Conservation (phyloP, 2,329 filamentous ascomycete species). For the Talaromyces sp. region DNA sequence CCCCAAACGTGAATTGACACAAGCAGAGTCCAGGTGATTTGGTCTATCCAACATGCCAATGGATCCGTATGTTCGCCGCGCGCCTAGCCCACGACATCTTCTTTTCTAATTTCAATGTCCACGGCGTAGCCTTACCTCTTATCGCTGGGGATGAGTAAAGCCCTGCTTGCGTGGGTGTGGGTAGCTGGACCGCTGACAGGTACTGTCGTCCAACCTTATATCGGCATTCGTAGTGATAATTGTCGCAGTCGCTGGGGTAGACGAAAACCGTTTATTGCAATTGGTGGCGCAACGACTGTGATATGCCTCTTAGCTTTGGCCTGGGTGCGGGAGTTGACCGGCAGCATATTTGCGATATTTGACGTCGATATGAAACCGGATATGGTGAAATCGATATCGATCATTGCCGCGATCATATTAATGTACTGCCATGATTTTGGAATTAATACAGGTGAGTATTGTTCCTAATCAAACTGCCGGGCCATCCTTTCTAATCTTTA, state of each 20-base stretch:
- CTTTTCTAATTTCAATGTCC: slow-evolving; percentile 3
- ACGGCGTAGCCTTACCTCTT: slow-evolving; percentile 60
- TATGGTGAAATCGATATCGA: slow-evolving; percentile 60
- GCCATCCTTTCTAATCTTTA: slow-evolving; percentile 41
- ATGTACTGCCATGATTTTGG: slow-evolving; percentile 90
- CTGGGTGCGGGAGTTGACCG: slow-evolving; percentile 69
- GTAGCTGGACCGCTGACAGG: slow-evolving; percentile 78
- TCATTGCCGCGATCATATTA: slow-evolving; percentile 74
- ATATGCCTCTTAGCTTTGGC: slow-evolving; percentile 63
- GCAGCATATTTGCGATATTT: slow-evolving; percentile 62
- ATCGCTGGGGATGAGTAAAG: slow-evolving; percentile 76
- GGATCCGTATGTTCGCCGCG: slow-evolving; percentile 59
- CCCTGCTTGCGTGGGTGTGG: slow-evolving; percentile 77
- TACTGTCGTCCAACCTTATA: slow-evolving; percentile 72
- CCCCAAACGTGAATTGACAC: slow-evolving; percentile 12
- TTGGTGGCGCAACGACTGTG: slow-evolving; percentile 63
- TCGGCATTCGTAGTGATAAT: slow-evolving; percentile 75
- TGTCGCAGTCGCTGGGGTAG: slow-evolving; percentile 70
- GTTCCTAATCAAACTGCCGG: no score
- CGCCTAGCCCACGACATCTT: background rate
- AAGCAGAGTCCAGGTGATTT: slow-evolving; percentile 75
- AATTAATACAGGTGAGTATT: slow-evolving; percentile 64
- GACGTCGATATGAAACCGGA: slow-evolving; percentile 61
- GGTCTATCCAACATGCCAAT: slow-evolving; percentile 91
- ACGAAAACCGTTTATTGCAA: slow-evolving; percentile 74